These are phyloP conservation scores for Penicillium macrosclerotiorum DNA, from an alignment of 495 filamentous ascomycete genomes.

Conservation along the genomic window DNA sequence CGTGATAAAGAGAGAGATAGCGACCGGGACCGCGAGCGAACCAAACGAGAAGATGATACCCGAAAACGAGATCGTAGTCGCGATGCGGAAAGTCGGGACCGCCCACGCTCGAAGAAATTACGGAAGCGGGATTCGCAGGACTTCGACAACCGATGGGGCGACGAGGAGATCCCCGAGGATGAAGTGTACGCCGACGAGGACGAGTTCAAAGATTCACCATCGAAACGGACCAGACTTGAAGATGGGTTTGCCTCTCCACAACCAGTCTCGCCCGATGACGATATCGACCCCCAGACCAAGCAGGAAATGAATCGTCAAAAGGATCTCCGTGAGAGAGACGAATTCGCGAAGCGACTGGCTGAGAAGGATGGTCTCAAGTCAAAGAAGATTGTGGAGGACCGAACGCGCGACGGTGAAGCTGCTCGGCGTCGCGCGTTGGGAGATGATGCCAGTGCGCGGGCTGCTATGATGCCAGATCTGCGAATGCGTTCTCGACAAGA, in stretches of 20 bases:
- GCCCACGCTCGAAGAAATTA: slow-evolving; percentile 51
- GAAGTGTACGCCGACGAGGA: slow-evolving; percentile 41
- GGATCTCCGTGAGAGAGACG: slow-evolving; percentile 70
- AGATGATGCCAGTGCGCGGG: slow-evolving; percentile 60
- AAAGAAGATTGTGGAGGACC: slow-evolving; percentile 73
- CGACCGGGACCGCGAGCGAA: slow-evolving; percentile 31
- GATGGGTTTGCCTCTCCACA: slow-evolving; percentile 50
- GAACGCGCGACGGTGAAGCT: slow-evolving; percentile 56
- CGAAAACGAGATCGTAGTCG: slow-evolving; percentile 19
- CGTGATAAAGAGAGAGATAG: slow-evolving; percentile 45
- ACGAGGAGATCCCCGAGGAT: slow-evolving; percentile 60
- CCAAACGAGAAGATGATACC: slow-evolving; percentile 15
- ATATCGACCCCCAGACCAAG: slow-evolving; percentile 58
- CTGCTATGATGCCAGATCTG: slow-evolving; percentile 69
- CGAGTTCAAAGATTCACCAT: slow-evolving; percentile 51
- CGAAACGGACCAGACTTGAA: slow-evolving; percentile 59
- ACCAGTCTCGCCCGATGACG: slow-evolving; percentile 41
- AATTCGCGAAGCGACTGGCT: slow-evolving; percentile 70
- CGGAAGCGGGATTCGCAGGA: slow-evolving; percentile 53
- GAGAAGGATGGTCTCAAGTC: slow-evolving; percentile 66
- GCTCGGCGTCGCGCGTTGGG: slow-evolving; percentile 60
- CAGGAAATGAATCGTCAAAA: slow-evolving; percentile 55
- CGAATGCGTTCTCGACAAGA: slow-evolving; percentile 83
- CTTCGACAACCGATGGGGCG: slow-evolving; percentile 76
- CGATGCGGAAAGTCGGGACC: slow-evolving; percentile 44